phyloP scores from a whole-genome alignment of 768 basidiomycete genomes.

The Suillus hirtellus region DNA sequence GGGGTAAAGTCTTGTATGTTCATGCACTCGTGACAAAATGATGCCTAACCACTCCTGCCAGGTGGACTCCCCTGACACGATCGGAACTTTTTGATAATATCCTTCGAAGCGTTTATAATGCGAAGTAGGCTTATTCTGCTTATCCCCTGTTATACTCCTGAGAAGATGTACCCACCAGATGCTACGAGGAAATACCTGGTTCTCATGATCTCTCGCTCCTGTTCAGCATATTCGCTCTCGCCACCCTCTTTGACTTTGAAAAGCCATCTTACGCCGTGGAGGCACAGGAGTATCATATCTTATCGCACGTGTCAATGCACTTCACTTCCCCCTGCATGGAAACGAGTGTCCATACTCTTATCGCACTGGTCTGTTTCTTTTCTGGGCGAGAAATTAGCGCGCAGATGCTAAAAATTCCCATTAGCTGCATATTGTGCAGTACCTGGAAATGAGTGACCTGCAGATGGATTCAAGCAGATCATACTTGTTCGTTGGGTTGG shows the following conservation, averaged over 20 bases:
- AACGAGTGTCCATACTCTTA: conserved; percentile 56
- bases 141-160: background rate
- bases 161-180: conserved; percentile 28
- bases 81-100: conserved; percentile 59
- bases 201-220: conserved; percentile 62
- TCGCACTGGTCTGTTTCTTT: conserved; percentile 50
- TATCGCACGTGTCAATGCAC: conserved; percentile 54
- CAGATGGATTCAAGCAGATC: conserved; percentile 47
- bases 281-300: conserved; percentile 61
- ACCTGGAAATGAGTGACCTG: conserved; percentile 57
- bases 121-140: conserved; percentile 39
- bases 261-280: conserved; percentile 49
- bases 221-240: conserved; percentile 67
- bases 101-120: conserved; percentile 52
- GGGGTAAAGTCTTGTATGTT: conserved; percentile 58
- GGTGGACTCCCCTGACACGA: conserved; percentile 55
- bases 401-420: background rate
- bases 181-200: conserved; percentile 38
- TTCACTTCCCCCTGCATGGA: conserved; percentile 46
- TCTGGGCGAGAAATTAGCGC: conserved; percentile 17
- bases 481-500: conserved; percentile 61
- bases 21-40: background rate
- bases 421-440: conserved; percentile 45
- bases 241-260: conserved; percentile 57
- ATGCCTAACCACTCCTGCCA: conserved; percentile 24